phyloP scores from a whole-genome alignment of 306 rosid species.

The Psophocarpus tetragonolobus region DNA sequence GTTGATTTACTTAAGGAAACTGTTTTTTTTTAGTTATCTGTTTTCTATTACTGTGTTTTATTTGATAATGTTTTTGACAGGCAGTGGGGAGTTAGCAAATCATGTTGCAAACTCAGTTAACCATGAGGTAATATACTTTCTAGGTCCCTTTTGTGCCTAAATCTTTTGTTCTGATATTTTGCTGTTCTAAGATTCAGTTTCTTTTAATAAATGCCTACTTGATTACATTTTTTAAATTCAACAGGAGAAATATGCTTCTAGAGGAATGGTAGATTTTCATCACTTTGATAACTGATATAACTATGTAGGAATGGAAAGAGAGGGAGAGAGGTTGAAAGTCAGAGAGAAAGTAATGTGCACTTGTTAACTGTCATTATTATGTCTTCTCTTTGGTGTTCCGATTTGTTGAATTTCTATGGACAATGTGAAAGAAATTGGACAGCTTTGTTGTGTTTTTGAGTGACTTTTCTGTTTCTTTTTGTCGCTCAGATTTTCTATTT shows the following conservation, averaged over 20 bases:
- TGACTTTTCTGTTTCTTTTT: neutral
- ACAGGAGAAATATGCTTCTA: neutral
- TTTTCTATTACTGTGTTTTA: constrained; percentile 8
- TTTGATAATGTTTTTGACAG: constrained; percentile 48
- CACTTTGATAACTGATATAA: neutral
- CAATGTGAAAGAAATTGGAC: neutral
- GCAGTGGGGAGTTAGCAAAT: constrained; percentile 35
- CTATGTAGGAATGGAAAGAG: neutral
- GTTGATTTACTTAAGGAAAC: constrained; percentile 28
- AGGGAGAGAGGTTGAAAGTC: neutral
- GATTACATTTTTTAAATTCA: neutral
- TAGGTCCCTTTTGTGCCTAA: constrained; percentile 17
- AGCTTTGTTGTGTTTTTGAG: neutral
- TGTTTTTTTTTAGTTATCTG: neutral
- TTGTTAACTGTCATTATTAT: neutral
- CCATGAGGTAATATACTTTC: constrained; percentile 38
- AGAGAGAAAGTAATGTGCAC: constrained; percentile 11
- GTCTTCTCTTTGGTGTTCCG: constrained; percentile 1
- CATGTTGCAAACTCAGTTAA: constrained; percentile 38
- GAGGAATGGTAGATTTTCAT: neutral
- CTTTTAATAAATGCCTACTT: neutral
- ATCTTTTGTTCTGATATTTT: constrained; percentile 6
- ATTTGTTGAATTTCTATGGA: neutral
- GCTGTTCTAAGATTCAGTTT: neutral
- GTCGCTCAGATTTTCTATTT: neutral